phyloP scores from a whole-genome alignment of 2,329 filamentous ascomycete genomes.

The Calcarisporium arbuscula region DNA sequence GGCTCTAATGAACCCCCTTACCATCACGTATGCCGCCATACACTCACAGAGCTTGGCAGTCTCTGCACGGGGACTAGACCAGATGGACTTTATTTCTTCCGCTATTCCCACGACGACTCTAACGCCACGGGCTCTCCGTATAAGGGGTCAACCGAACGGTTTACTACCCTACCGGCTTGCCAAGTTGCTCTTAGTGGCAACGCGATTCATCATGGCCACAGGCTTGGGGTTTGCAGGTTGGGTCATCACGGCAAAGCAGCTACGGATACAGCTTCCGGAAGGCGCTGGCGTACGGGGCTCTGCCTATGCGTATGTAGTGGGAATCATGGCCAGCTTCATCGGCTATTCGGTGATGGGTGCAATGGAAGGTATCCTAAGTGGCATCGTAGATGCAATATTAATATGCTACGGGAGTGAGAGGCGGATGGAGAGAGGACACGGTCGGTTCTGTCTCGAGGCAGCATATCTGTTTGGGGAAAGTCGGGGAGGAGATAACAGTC shows the following conservation, averaged over 20 bases:
- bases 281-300: conserved; percentile 62
- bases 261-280: conserved; percentile 54
- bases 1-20: conserved; percentile 82
- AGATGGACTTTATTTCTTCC: conserved; percentile 74
- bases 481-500: conserved; percentile 21
- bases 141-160: conserved; percentile 38
- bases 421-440: conserved; percentile 58
- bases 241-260: conserved; percentile 82
- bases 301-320: conserved; percentile 90
- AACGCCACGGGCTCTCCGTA: conserved; percentile 46
- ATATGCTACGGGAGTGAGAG: conserved; percentile 94
- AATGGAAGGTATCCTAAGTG: conserved; percentile 82
- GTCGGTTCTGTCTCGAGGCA: conserved; percentile 86
- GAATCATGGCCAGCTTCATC: conserved; percentile 85
- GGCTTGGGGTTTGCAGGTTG: conserved; percentile 92
- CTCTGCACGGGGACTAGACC: conserved; percentile 72
- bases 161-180: conserved; percentile 85
- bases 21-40: conserved; percentile 87
- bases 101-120: conserved; percentile 68
- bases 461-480: conserved; percentile 76
- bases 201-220: conserved; percentile 83
- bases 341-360: conserved; percentile 89
- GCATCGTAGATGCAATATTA: conserved; percentile 80
- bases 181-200: conserved; percentile 86
- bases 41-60: conserved; percentile 77